Evolutionary conservation across 768 basidiomycete genomes (phyloP).

Genomic region (Trametes gibbosa): DNA sequence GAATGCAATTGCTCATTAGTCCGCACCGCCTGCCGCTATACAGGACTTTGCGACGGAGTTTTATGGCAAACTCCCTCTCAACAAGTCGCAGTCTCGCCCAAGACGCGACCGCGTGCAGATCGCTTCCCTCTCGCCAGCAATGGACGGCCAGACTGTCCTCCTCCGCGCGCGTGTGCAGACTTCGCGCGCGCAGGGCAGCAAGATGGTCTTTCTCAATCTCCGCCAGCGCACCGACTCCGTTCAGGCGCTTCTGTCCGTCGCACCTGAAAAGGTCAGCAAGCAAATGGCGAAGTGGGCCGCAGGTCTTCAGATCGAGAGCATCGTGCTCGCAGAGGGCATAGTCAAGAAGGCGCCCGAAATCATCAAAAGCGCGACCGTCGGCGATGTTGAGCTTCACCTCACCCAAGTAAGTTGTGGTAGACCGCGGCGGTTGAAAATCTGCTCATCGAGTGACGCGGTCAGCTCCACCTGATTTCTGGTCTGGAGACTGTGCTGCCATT

Average conservation of each 20-base stretch:
- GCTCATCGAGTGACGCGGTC: neutral
- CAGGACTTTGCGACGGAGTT: slow-evolving; percentile 76
- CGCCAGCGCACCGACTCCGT: slow-evolving; percentile 86
- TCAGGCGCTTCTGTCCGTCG: slow-evolving; percentile 76
- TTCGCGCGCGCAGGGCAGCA: slow-evolving; percentile 88
- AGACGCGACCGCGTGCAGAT: slow-evolving; percentile 63
- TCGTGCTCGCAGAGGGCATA: slow-evolving; percentile 84
- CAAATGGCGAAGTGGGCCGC: slow-evolving; percentile 97
- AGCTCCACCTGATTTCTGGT: slow-evolving; percentile 66
- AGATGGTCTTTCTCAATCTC: slow-evolving; percentile 92
- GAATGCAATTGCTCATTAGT: neutral
- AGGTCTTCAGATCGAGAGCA: slow-evolving; percentile 76
- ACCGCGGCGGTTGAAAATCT: no score
- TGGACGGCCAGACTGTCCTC: slow-evolving; percentile 72
- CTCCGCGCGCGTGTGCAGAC: slow-evolving; percentile 91
- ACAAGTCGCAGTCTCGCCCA: slow-evolving; percentile 84
- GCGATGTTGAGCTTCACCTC: slow-evolving; percentile 85
- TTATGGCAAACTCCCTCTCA: slow-evolving; percentile 86
- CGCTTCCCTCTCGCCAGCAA: slow-evolving; percentile 52
- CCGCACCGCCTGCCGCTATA: neutral
- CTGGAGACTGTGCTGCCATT: slow-evolving; percentile 84
- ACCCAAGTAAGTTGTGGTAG: slow-evolving; percentile 53
- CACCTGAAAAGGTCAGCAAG: slow-evolving; percentile 80
- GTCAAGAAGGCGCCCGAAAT: slow-evolving; percentile 75
- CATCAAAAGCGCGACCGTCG: slow-evolving; percentile 90